A percentile compares a stretch with the other conserved stretches of the same genome.
Conservation (phyloP, 768 basidiomycete genomes). For the Serendipita vermifera region DNA sequence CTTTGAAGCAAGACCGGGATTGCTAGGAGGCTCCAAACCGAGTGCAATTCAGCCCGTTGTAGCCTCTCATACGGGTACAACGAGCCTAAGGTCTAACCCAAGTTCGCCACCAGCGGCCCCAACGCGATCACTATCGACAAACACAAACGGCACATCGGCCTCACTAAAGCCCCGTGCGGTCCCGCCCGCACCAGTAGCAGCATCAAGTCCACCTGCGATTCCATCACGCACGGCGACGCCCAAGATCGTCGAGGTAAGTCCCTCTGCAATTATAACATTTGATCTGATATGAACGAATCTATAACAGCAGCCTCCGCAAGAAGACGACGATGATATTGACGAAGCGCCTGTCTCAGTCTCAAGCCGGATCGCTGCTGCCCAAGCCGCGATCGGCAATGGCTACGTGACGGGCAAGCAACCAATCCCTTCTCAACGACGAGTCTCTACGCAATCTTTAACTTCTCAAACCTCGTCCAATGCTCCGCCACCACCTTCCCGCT, state of each 20-base stretch:
- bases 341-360: neutral
- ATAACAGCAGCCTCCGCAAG: neutral
- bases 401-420: neutral
- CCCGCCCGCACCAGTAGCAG: neutral
- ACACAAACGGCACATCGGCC: neutral
- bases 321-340: neutral
- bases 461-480: neutral
- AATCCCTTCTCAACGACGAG: neutral
- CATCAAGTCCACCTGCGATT: neutral
- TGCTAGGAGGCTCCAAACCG: no score
- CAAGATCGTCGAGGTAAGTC: constrained; percentile 2
- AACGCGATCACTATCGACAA: neutral
- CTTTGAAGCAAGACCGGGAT: constrained; percentile 2
- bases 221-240: constrained; percentile 3
- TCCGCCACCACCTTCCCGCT: neutral
- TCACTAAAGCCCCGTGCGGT: neutral
- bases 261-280: neutral
- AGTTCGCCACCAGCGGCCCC: neutral
- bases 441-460: neutral
- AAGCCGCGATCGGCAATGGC: neutral
- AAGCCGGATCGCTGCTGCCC: constrained; percentile 5
- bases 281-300: neutral
- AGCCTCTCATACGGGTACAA: no score
- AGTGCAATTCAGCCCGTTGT: no score
- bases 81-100: no score